Evolutionary conservation across 192 early-diverging fungal species (phyloP).

Genomic region (Rhizophlyctis rosea): DNA sequence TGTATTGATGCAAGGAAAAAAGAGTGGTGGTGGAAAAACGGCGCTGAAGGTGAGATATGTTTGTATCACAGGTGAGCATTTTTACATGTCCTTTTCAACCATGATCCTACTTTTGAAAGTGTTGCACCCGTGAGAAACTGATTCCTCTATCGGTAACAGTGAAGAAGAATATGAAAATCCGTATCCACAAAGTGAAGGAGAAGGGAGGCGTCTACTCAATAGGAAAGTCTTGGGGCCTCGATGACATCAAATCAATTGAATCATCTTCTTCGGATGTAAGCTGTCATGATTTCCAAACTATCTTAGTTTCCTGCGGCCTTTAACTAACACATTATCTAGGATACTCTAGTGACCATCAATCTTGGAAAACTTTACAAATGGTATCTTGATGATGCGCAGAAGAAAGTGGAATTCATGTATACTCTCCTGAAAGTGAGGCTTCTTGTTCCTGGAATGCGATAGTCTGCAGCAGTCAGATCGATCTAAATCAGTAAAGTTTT

Average conservation of each 20-base stretch:
- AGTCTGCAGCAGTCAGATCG: not conserved
- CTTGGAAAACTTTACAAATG: conserved; percentile 45
- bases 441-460: not conserved
- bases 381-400: conserved; percentile 31
- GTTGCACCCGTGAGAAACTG: not conserved
- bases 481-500: not conserved
- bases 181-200: conserved; percentile 45
- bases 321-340: conserved; percentile 16
- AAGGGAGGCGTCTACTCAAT: conserved; percentile 31
- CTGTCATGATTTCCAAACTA: conserved; percentile 4
- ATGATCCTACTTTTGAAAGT: not conserved
- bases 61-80: conserved; percentile 27
- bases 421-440: conserved; percentile 34
- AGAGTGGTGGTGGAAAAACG: not conserved
- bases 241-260: conserved; percentile 49
- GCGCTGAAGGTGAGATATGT: conserved; percentile 22
- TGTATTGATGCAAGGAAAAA: conserved; percentile 9
- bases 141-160: conserved; percentile 3
- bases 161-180: conserved; percentile 32
- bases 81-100: not conserved
- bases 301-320: not conserved
- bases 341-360: conserved; percentile 29
- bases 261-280: too few relatives aligned
- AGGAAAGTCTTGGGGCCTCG: conserved; percentile 40
- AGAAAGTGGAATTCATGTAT: conserved; percentile 40